Evolutionary conservation across 2,329 filamentous ascomycete species (phyloP), one percentile per base, ranked within the genome.

Genomic region (Microsporum audouinii): DNA sequence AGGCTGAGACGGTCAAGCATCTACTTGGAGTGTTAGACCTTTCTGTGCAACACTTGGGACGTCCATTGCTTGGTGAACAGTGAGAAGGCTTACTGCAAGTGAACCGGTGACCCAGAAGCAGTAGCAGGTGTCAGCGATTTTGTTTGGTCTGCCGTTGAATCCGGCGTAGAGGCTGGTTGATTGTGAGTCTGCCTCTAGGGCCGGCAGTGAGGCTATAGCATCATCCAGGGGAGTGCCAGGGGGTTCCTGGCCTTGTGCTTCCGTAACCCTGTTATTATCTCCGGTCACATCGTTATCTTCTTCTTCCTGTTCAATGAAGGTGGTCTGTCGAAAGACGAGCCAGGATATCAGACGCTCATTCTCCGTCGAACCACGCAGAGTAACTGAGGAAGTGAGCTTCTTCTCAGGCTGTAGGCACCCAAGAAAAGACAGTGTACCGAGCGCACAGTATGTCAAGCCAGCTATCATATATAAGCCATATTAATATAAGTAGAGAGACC

Each of bases 111-210:
- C 89, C 94, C 94, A 99, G 79, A 92, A 99, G 27, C 85, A 87
- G 73, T 99, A 99, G 75, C 94, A 99, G 0, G 94, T 97, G 74
- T 99, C 94, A 7, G 89, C 88, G 56, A 86, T 81, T 73, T 99
- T 99, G 77, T 96, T 96, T 71, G 84, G 85, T 57, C 94, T 85
- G 31, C 94, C 94, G 69, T 95, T 96, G 75, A 95, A 91, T 7
- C 91, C 94, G 1, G 89, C 81, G 68, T 23, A 38, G 57, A 41
- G 29, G 23, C 57, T 31, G 31, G 10, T 17, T 57, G n/a, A 29
- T 38, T 34, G 45, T 51, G 45, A 51, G 10, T 29, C 23, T 31
- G 7, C 29, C 17, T 43, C 23, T 12, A 72, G 61, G 57, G 63
- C 59, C 34, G 72, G 68, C 38, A 76, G 65, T n/a, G 61, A 58